Percentiles rank a stretch among this genome's conserved stretches.
Conservation (phyloP, 2,329 filamentous ascomycete species). For the Ophiostoma piceae region DNA sequence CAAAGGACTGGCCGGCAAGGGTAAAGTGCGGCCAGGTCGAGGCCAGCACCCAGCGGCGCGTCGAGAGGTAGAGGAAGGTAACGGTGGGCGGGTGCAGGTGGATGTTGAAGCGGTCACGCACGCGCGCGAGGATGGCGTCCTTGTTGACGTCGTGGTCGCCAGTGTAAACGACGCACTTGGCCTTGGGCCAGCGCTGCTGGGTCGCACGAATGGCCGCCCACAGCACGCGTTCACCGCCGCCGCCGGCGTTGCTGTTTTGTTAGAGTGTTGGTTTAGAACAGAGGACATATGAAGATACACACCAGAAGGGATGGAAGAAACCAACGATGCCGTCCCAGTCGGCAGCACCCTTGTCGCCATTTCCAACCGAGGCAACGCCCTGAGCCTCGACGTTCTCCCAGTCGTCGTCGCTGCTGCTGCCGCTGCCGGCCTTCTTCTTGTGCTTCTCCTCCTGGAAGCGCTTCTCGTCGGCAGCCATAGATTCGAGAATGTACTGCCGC, state of each 20-base stretch:
- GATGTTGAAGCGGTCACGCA: constrained; percentile 88
- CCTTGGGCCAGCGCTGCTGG: constrained; percentile 80
- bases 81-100: constrained; percentile 75
- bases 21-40: constrained; percentile 90
- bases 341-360: constrained; percentile 42
- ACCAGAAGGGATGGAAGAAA: constrained; percentile 99
- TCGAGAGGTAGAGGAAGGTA: constrained; percentile 85
- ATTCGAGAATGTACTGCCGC: constrained; percentile 51
- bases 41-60: constrained; percentile 77
- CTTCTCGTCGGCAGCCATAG: constrained; percentile 45
- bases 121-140: constrained; percentile 67
- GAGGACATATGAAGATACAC: constrained; percentile 30
- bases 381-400: constrained; percentile 64
- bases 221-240: constrained; percentile 89
- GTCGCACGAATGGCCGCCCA: constrained; percentile 94
- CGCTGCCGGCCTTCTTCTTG: constrained; percentile 26
- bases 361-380: constrained; percentile 35
- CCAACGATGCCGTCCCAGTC: constrained; percentile 82
- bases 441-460: constrained; percentile 36
- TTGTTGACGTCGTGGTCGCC: constrained; percentile 89
- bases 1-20: constrained; percentile 85
- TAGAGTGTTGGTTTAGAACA: constrained; percentile 19
- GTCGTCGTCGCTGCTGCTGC: constrained; percentile 50
- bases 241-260: constrained; percentile 73
- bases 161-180: constrained; percentile 89